A percentile compares a stretch with the other conserved stretches of the same genome.
These are phyloP conservation scores for Otatea glauca DNA, from an alignment of 176 grass and related monocot species.

Conservation along the genomic window DNA sequence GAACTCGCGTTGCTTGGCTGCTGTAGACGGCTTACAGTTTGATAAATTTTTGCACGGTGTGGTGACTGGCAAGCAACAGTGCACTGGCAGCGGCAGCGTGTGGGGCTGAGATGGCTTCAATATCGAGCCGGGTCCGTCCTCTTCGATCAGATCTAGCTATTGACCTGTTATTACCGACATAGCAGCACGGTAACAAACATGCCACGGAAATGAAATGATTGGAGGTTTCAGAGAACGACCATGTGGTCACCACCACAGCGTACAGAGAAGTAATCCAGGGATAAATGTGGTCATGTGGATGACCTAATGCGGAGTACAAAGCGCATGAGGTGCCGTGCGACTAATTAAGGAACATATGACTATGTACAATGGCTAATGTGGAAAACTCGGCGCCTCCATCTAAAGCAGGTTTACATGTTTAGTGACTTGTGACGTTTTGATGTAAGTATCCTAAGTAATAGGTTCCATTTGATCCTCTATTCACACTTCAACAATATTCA, in stretches of 20 bases:
- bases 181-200: too few relatives aligned
- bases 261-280: not conserved
- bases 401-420: too few relatives aligned
- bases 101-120: constrained; percentile 7
- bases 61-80: not conserved
- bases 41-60: not conserved
- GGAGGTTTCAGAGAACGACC: not conserved
- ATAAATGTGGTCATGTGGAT: not conserved
- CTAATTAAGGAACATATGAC: too few relatives aligned
- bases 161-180: too few relatives aligned
- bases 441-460: too few relatives aligned
- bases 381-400: too few relatives aligned
- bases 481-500: too few relatives aligned
- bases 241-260: not conserved
- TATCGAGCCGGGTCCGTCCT: not conserved
- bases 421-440: too few relatives aligned
- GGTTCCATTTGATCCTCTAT: too few relatives aligned
- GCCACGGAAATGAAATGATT: too few relatives aligned
- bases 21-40: not conserved
- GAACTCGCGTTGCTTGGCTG: not conserved
- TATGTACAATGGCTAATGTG: too few relatives aligned
- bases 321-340: not conserved
- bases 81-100: not conserved
- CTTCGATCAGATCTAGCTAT: not conserved
- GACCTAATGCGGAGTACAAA: not conserved